Base-by-base conservation (phyloP, 495 filamentous ascomycete genomes). In the Clavariopsis aquatica region DNA sequence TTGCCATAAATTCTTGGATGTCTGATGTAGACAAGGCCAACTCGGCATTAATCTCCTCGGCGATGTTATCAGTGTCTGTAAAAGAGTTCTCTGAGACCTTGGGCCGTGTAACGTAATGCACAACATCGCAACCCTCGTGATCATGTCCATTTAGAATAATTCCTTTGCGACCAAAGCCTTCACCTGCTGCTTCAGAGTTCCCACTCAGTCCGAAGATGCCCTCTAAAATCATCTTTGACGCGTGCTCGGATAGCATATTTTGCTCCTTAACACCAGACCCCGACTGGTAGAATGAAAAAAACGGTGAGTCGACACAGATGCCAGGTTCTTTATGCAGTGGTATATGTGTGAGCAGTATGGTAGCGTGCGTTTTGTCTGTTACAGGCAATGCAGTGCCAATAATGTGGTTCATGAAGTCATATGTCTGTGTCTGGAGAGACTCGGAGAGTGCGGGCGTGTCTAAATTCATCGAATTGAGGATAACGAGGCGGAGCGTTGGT, bases 71-170 rank as follows among this genome's bases (percentile, higher is more conserved):
- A 3, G 38, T 43, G 15, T 6, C 31, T 12, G 6, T 34, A 12
- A 12, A 34, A 12, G 12, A n/a, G 9, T n/a, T n/a, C 38, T 43
- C n/a, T 43, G 38, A 17, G 38, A 7, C 8, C n/a, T 17, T n/a
- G n/a, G 38, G 38, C 38, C 38, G 38, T 46, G 59, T 13, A 19
- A 91, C 82, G 68, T 82, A 91, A 77, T 98, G 94, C 52, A 88
- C 86, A 0, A 85, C 87, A 74, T 97, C 92, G 70, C 94, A 98
- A 2, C 94, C 94, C 59, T 89, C 87, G 70, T 98, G 94, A 70
- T 98, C 94, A 69, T 98, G 94, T 0, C 94, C 94, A 15, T 91
- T 96, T 5, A 98, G 76, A 13, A 98, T 84, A 10, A 98, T 72
- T 0, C 88, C 88, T 12, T 84, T 86, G 17, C 88, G 78, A 2